Evolutionary conservation across 371 early-diverging fungal species (phyloP).

Genomic region (Rhizopus arrhizus): DNA sequence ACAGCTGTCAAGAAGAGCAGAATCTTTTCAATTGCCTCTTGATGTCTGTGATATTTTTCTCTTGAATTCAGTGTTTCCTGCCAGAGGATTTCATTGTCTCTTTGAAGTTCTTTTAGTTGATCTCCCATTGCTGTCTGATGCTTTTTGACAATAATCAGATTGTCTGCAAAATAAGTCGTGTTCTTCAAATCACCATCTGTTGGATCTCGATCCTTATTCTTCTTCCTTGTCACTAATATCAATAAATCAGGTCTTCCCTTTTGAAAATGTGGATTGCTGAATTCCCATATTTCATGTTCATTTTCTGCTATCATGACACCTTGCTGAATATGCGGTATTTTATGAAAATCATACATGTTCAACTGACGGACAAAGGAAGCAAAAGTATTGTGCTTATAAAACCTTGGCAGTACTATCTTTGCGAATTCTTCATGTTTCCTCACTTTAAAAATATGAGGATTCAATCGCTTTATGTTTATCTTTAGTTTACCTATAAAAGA

Average conservation of each 20-base stretch:
- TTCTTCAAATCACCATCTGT: conserved; percentile 38
- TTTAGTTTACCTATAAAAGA: conserved; percentile 64
- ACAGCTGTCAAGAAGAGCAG: conserved; percentile 73
- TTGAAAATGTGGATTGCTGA: conserved; percentile 57
- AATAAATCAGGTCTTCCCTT: conserved; percentile 56
- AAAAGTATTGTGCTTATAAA: conserved; percentile 93
- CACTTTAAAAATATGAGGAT: conserved; percentile 38
- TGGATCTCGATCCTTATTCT: conserved; percentile 47
- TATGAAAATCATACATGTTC: conserved; percentile 90
- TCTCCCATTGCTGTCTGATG: conserved; percentile 82
- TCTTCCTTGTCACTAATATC: conserved; percentile 55
- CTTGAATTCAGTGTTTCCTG: conserved; percentile 72
- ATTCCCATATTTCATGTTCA: conserved; percentile 67
- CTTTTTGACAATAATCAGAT: conserved; percentile 80
- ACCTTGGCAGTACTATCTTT: conserved; percentile 78
- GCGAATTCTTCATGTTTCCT: conserved; percentile 78
- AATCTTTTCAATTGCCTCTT: conserved; percentile 88
- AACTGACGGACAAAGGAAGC: conserved; percentile 93
- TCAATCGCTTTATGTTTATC: background rate
- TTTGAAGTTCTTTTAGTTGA: conserved; percentile 81
- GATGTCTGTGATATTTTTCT: conserved; percentile 79
- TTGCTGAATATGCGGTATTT: conserved; percentile 77
- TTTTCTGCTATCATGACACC: conserved; percentile 69
- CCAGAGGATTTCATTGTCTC: conserved; percentile 87
- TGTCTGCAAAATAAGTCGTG: conserved; percentile 60